Base-by-base conservation (phyloP, 768 basidiomycete species). In the Leccinum pellstonianum region DNA sequence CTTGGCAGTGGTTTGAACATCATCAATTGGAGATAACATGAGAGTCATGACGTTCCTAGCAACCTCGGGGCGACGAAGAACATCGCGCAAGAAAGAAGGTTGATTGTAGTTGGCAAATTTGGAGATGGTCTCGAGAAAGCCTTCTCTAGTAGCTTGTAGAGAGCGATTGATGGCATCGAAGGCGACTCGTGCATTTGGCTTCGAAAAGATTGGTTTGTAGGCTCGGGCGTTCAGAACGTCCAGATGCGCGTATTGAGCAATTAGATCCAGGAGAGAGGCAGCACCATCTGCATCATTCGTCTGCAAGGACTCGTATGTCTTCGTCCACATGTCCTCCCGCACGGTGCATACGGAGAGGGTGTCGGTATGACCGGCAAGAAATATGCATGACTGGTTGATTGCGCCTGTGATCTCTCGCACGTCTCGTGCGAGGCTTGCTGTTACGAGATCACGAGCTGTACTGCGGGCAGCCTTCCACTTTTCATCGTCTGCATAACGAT, bases 1-100 rank as follows among this genome's bases (percentile, higher is more conserved):
- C 70, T 94, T 90, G 1, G 88, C 90, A 11, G 89, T 86, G 48
- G 80, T 77, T 65, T 91, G 90, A 15, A 95, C 75, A 14, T 85
- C 82, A 19, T 87, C 86, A 31, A 87, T 79, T 0, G 96, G 95
- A 19, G 94, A 98, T 33, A 98, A 76, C 70, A 96, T 83, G 37
- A 96, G 80, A 37, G 80, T 71, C 59, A 88, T 82, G 48, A 88
- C 73, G 50, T 86, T 76, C 64, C 83, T 80, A 4, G 83, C 85
- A 27, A 89, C 80, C 12, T 80, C 83, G 2, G 82, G 79, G 7
- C 74, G 77, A 50, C 75, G 72, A 52, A 95, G 78, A 33, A 95
- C 71, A 6, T 81, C 75, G 51, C 83, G 75, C 17, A 86, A 75
- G 43, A 78, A 71, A n/a, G 75, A 66, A 8, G 84, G 80, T 33